These are phyloP conservation scores for Candida ascalaphidarum DNA, from an alignment of 805 yeast genomes.

Conservation along the genomic window DNA sequence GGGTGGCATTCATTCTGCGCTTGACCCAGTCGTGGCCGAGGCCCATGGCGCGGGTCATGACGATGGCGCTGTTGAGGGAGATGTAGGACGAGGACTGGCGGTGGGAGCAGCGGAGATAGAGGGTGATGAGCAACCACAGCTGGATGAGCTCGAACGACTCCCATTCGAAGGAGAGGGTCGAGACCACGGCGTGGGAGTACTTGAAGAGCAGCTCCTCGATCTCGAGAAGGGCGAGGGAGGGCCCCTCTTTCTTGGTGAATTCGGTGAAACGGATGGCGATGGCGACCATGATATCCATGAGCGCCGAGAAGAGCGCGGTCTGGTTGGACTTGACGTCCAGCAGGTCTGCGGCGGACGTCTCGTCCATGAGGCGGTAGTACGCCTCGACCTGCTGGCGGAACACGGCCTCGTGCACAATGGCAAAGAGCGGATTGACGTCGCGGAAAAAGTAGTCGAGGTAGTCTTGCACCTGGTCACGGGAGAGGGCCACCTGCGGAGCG, in stretches of 20 bases:
- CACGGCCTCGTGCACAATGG: constrained; percentile 44
- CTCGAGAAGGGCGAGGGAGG: constrained; percentile 13
- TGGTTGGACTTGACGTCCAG: constrained; percentile 17
- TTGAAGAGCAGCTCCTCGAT: constrained; percentile 37
- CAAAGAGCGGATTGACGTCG: constrained; percentile 45
- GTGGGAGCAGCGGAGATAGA: constrained; percentile 35
- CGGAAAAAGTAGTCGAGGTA: constrained; percentile 35
- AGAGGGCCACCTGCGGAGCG: constrained; percentile 13
- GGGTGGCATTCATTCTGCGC: constrained; percentile 11
- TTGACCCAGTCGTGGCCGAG: constrained; percentile 15
- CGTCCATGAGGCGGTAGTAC: constrained; percentile 8
- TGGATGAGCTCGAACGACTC: constrained; percentile 43
- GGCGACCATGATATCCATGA: constrained; percentile 41
- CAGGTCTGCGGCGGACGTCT: constrained; percentile 7
- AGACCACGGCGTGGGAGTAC: constrained; percentile 27
- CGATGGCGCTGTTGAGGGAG: constrained; percentile 34
- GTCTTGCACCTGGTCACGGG: not conserved
- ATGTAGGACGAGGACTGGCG: constrained; percentile 36
- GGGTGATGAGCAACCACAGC: constrained; percentile 38
- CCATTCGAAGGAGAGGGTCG: constrained; percentile 40
- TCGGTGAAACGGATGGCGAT: constrained; percentile 45
- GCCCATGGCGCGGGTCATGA: constrained; percentile 38
- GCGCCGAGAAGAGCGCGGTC: constrained; percentile 44
- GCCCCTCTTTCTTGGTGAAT: constrained; percentile 13
- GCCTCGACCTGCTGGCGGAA: constrained; percentile 40